Conservation (phyloP, 805 yeast genomes). For the Yarrowia phangngaensis region DNA sequence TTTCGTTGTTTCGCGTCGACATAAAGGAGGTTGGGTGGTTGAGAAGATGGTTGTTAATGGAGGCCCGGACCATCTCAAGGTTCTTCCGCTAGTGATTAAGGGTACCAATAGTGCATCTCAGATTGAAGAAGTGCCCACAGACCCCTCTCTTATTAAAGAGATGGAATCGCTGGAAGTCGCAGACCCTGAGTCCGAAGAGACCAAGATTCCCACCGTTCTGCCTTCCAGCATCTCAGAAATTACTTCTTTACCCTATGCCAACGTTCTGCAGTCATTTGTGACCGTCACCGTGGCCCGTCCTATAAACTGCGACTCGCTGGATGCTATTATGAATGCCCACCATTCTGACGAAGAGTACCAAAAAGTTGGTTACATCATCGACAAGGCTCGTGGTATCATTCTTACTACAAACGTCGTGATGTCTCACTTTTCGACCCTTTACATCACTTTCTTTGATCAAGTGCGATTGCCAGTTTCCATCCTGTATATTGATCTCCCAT, state of each 20-base stretch:
- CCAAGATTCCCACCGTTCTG: neutral
- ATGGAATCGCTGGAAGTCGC: no score
- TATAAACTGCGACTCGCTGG: slow-evolving; percentile 5
- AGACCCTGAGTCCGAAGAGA: neutral
- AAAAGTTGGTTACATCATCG: slow-evolving; percentile 88
- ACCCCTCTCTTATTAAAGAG: no score
- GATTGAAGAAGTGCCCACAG: neutral
- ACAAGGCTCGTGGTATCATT: slow-evolving; percentile 72
- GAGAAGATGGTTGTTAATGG: slow-evolving; percentile 1
- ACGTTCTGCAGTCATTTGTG: slow-evolving; percentile 17
- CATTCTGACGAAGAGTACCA: slow-evolving; percentile 18
- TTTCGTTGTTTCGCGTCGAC: neutral
- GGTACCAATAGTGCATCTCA: neutral
- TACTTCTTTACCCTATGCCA: neutral
- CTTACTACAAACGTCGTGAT: slow-evolving; percentile 54
- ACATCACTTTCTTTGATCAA: slow-evolving; percentile 37
- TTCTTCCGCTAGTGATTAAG: slow-evolving; percentile 1
- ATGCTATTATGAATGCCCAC: neutral
- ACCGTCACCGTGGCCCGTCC: slow-evolving; percentile 10
- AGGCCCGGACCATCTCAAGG: neutral
- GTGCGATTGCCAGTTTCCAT: slow-evolving; percentile 46
- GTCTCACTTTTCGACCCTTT: slow-evolving; percentile 14
- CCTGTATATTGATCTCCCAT: slow-evolving; percentile 14
- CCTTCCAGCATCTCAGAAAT: slow-evolving; percentile 7
- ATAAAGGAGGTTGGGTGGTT: slow-evolving; percentile 46